Evolutionary conservation across 495 filamentous ascomycete species (phyloP), one percentile per base, ranked within the genome.

Genomic region (Tetracladium setigerum): DNA sequence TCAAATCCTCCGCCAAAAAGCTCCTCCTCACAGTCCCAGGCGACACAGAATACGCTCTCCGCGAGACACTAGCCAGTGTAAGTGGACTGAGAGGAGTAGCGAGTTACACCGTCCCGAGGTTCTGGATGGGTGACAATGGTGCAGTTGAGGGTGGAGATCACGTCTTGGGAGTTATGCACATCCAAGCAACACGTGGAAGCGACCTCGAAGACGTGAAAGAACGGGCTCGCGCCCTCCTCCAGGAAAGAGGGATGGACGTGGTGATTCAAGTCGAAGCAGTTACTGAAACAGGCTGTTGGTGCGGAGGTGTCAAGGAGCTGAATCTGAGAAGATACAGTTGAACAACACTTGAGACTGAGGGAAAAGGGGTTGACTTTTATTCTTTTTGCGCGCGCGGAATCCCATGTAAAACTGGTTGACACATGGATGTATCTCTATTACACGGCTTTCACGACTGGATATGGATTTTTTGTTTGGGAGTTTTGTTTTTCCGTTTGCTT

Each of bases 121-220:
- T 99, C 58, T 99, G 94, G 94, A 67, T 95, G 18, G 87, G 90
- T 48, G 88, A 90, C 50, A 82, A 83, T 4, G 67, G 61, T 24
- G 30, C 43, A 3, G 55, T 53, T 9, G 57, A 62, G 4, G 69
- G 68, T 39, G 62, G 72, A 17, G 67, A 67, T 8, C 70, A 75
- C 44, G 68, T 88, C 8, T 58, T 87, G 12, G 88, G 88, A 1
- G 84, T 89, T 4, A 85, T 95, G 55, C 88, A 95, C 58, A 78
- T 94, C n/a, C 74, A 83, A 38, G 87, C 83, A 1, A 75, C 76
- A 2, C 73, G 79, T 16, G 75, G 76, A 4, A 77, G 78, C 2
- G 86, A 90, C 55, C 59, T 86, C 40, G 87, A 90, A 56, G 85
- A 89, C 47, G 84, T 91, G 33, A 74, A 86, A 33, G 76, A 83